Percentiles rank a stretch among this genome's conserved stretches.
Evolutionary conservation across 106 monocot genomes (phyloP).

Genomic region (Iris macrosiphon): DNA sequence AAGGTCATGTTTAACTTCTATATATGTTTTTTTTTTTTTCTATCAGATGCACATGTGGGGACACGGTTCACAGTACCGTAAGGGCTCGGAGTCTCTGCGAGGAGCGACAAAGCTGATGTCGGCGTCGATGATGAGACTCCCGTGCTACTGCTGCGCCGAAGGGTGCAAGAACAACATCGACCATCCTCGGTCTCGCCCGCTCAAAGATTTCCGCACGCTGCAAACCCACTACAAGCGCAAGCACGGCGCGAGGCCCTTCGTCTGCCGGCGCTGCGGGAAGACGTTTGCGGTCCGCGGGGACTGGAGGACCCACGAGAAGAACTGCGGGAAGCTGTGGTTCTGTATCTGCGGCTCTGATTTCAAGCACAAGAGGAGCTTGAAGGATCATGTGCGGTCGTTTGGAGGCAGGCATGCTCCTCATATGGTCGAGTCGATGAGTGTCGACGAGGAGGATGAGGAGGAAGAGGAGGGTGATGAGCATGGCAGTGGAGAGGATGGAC

Average conservation of each 20-base stretch:
- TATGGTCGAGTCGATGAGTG: conserved; percentile 28
- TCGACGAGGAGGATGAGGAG: conserved; percentile 22
- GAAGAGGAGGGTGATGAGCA: conserved; percentile 24
- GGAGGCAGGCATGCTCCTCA: conserved; percentile 65
- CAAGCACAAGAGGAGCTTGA: conserved; percentile 70
- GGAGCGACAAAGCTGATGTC: conserved; percentile 17
- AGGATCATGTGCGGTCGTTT: conserved; percentile 76
- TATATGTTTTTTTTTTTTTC: too few relatives aligned
- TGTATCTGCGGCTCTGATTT: conserved; percentile 78
- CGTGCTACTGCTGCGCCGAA: conserved; percentile 70
- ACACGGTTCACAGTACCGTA: conserved; percentile 66
- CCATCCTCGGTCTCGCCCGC: conserved; percentile 52
- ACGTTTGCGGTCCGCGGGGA: conserved; percentile 67
- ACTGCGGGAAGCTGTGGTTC: conserved; percentile 74
- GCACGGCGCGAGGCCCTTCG: conserved; percentile 54
- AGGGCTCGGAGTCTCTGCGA: conserved; percentile 54
- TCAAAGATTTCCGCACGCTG: conserved; percentile 72
- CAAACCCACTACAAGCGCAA: conserved; percentile 78
- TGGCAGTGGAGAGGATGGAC: conserved; percentile 16
- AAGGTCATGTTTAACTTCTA: too few relatives aligned
- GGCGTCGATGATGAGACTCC: conserved; percentile 39
- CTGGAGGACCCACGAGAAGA: conserved; percentile 83
- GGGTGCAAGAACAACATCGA: conserved; percentile 81
- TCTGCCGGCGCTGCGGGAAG: conserved; percentile 55
- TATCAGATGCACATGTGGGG: conserved; percentile 86